Conservation (phyloP, 2,329 filamentous ascomycete species). For the Arthrobotrys sinensis region DNA sequence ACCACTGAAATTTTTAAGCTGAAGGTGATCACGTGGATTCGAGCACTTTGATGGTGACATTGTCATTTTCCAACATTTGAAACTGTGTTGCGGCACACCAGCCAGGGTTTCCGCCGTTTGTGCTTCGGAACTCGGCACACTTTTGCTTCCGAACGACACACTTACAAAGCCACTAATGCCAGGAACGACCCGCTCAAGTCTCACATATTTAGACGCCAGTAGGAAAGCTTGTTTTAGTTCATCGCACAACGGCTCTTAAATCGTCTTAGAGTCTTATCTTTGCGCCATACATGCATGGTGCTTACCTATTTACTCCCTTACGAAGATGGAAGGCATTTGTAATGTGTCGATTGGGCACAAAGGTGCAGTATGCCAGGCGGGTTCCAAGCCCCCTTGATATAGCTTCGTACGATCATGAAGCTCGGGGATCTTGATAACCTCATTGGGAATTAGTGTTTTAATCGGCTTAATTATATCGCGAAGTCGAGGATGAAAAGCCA, state of each 20-base stretch:
- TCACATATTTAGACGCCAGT: too few species aligned
- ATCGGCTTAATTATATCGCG: constrained; percentile 16
- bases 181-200: neutral
- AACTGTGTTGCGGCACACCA: too few species aligned
- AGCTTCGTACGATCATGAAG: neutral
- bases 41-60: too few species aligned
- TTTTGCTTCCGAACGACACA: neutral
- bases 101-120: too few species aligned
- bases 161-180: neutral
- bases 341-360: constrained; percentile 22
- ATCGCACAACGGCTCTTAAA: too few species aligned
- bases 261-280: neutral
- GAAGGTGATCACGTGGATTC: neutral
- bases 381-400: too few species aligned
- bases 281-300: constrained; percentile 12
- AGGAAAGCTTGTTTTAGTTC: neutral
- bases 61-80: neutral
- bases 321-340: neutral
- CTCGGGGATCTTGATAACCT: constrained; percentile 15
- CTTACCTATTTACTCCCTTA: neutral
- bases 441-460: neutral
- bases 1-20: neutral
- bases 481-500: neutral
- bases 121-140: constrained; percentile 1
- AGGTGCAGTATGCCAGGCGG: neutral